Evolutionary conservation across 345 rosid genomes (phyloP).

Genomic region (Populus deltoides): DNA sequence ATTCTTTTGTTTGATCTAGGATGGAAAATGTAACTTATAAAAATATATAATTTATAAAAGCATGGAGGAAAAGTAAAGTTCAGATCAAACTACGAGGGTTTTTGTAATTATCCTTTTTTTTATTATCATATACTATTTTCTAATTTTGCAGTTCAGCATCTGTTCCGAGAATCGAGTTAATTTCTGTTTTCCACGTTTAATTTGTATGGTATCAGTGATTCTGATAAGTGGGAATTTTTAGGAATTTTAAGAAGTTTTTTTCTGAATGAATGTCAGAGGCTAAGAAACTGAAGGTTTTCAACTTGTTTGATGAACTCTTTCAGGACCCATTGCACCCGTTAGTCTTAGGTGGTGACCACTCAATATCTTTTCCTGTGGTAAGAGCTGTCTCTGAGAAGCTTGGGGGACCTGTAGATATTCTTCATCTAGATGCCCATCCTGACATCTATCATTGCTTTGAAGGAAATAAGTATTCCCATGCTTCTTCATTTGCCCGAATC

Average conservation of each 20-base stretch:
- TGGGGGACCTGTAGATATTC: constrained; percentile 93
- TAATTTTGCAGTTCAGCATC: neutral
- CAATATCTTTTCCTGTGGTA: constrained; percentile 84
- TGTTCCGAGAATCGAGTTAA: neutral
- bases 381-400: constrained; percentile 95
- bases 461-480: constrained; percentile 93
- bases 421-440: constrained; percentile 99
- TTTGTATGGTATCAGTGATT: neutral
- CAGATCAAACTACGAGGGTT: no score
- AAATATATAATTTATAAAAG: no score
- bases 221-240: neutral
- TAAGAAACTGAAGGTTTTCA: neutral
- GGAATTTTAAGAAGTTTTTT: neutral
- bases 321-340: constrained; percentile 86
- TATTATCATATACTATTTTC: no score
- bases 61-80: no score
- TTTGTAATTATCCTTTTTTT: no score
- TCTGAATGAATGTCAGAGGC: neutral
- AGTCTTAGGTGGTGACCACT: constrained; percentile 97
- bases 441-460: constrained; percentile 85
- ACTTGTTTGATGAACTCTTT: constrained; percentile 7
- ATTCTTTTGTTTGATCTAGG: no score
- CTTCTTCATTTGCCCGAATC: constrained; percentile 95
- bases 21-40: no score
- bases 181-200: neutral